These are phyloP conservation scores for Viola pubescens DNA, from an alignment of 441 rosid genomes.

Conservation along the genomic window DNA sequence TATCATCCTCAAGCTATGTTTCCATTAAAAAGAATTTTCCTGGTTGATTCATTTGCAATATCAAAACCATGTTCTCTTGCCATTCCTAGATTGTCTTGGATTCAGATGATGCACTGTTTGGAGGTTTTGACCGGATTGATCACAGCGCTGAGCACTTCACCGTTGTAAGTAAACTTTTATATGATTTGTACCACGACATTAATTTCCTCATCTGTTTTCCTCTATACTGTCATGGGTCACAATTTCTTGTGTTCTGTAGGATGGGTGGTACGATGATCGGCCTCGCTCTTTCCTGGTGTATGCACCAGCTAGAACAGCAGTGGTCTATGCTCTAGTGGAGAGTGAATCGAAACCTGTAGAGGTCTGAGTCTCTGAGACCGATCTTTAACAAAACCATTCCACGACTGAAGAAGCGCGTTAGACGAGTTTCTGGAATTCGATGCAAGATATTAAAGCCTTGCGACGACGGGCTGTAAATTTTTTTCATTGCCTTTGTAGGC, in stretches of 20 bases:
- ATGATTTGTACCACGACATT: background rate
- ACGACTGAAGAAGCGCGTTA: background rate
- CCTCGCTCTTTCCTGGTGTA: constrained; percentile 73
- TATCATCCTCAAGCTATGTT: too few relatives aligned
- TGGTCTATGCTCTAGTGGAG: constrained; percentile 67
- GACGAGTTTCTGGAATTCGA: background rate
- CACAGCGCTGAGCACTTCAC: constrained; percentile 64
- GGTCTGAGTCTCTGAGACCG: background rate
- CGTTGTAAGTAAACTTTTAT: constrained; percentile 40
- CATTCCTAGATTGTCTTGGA: constrained; percentile 64
- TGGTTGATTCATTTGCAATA: too few relatives aligned
- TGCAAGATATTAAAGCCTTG: too few relatives aligned
- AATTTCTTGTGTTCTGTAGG: constrained; percentile 37
- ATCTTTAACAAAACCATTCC: background rate
- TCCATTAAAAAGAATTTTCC: too few relatives aligned
- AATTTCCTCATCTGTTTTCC: background rate
- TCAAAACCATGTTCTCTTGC: too few relatives aligned
- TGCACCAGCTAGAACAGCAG: constrained; percentile 84
- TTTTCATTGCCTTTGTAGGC: too few relatives aligned
- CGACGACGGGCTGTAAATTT: too few relatives aligned
- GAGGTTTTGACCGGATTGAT: constrained; percentile 65
- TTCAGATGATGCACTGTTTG: constrained; percentile 66
- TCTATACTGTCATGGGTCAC: background rate
- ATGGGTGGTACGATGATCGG: constrained; percentile 63
- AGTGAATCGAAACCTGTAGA: constrained; percentile 21